phyloP scores from a whole-genome alignment of 441 rosid species.

The Erysimum cheiri region DNA sequence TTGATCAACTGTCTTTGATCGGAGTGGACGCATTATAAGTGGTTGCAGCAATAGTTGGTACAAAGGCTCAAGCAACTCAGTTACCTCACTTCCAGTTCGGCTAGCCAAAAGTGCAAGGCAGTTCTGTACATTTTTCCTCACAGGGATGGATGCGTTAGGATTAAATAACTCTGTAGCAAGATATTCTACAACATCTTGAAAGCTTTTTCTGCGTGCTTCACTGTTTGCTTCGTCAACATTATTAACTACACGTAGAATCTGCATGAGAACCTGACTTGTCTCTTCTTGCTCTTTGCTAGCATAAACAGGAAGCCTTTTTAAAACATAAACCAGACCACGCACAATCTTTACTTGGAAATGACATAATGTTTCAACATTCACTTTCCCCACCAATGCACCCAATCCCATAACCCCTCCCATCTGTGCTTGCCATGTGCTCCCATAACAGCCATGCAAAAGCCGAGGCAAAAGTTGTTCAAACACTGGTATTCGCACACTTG shows the following conservation, averaged over 20 bases:
- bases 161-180: slow-evolving; percentile 97
- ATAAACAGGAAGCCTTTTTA: slow-evolving; percentile 92
- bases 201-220: slow-evolving; percentile 91
- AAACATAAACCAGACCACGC: slow-evolving; percentile 91
- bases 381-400: slow-evolving; percentile 98
- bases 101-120: slow-evolving; percentile 98
- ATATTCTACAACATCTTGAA: slow-evolving; percentile 94
- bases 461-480: slow-evolving; percentile 99
- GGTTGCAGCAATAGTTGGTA: slow-evolving; percentile 94
- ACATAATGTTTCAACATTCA: slow-evolving; percentile 94
- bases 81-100: slow-evolving; percentile 98
- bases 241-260: slow-evolving; percentile 98
- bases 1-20: slow-evolving; percentile 96
- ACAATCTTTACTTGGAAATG: slow-evolving; percentile 92
- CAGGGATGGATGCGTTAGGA: slow-evolving; percentile 85
- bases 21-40: slow-evolving; percentile 85
- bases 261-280: slow-evolving; percentile 98
- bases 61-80: slow-evolving; percentile 95
- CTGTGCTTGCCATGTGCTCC: slow-evolving; percentile 99
- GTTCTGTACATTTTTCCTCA: slow-evolving; percentile 96
- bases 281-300: slow-evolving; percentile 98
- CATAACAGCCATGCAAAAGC: slow-evolving; percentile 97
- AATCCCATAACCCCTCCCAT: slow-evolving; percentile 99
- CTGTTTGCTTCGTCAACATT: slow-evolving; percentile 97
- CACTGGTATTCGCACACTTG: slow-evolving; percentile 94